phyloP scores from a whole-genome alignment of 768 basidiomycete genomes.

The Mycena rebaudengoi region DNA sequence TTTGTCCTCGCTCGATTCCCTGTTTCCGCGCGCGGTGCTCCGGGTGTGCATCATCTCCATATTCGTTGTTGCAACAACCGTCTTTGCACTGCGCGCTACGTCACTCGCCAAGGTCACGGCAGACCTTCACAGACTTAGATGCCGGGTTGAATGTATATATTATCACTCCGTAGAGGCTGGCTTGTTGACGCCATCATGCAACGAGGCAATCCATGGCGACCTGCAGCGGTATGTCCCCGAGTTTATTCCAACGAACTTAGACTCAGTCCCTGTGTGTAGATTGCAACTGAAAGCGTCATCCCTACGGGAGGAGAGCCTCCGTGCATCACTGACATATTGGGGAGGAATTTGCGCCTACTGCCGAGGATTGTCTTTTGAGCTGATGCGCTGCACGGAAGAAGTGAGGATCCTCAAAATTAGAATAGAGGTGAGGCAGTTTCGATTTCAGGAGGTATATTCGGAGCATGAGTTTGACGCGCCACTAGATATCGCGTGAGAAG shows the following conservation, averaged over 20 bases:
- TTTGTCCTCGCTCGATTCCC: not conserved
- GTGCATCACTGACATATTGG: not conserved
- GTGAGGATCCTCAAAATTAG: not conserved
- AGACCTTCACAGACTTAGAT: not conserved
- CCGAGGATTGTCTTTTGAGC: not conserved
- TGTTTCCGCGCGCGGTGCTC: not conserved
- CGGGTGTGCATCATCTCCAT: not conserved
- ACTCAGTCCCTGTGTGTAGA: not conserved
- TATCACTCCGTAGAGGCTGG: not conserved
- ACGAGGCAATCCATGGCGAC: not conserved
- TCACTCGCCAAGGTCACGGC: not conserved
- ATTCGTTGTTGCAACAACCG: not conserved
- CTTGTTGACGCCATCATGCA: not conserved
- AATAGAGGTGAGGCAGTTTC: too few species aligned
- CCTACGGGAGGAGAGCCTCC: conserved; percentile 10
- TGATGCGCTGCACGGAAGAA: conserved; percentile 3
- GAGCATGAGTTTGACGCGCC: too few species aligned
- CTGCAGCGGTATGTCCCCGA: not conserved
- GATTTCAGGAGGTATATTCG: too few species aligned
- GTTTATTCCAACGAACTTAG: too few species aligned
- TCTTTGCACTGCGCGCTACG: not conserved
- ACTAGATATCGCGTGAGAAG: too few species aligned
- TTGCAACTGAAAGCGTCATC: conserved; percentile 9
- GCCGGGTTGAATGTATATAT: conserved; percentile 4
- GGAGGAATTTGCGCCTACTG: not conserved